Evolutionary conservation across 1,284 basidiomycete species (phyloP).

Genomic region (Cryptococcus sp.): DNA sequence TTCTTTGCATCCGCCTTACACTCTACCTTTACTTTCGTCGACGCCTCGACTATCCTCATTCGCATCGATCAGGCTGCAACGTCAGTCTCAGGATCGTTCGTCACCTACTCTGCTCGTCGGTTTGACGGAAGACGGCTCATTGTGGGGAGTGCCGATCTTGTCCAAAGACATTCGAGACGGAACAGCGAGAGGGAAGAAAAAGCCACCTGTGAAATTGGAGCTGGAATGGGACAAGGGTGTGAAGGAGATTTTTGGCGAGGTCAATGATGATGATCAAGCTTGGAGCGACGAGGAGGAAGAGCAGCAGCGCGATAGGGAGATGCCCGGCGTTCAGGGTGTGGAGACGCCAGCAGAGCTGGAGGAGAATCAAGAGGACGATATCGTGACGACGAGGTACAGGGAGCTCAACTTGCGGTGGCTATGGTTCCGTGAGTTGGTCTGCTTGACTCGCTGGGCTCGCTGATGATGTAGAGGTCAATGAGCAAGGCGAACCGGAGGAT

Average conservation of each 20-base stretch:
- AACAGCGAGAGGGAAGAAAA: too few species aligned
- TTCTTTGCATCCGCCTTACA: slow-evolving; percentile 15
- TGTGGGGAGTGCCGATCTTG: too few species aligned
- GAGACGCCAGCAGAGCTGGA: neutral
- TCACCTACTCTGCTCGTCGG: neutral
- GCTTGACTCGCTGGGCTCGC: neutral
- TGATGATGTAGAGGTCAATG: slow-evolving; percentile 21
- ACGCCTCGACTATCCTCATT: neutral
- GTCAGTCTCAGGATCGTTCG: neutral
- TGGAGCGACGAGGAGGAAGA: too few species aligned
- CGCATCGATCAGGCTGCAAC: neutral
- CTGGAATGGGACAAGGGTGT: too few species aligned
- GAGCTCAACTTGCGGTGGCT: slow-evolving; percentile 26
- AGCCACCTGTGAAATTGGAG: too few species aligned
- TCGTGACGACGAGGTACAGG: slow-evolving; percentile 7
- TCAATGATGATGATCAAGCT: neutral
- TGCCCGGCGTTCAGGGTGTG: too few species aligned
- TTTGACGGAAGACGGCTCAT: too few species aligned
- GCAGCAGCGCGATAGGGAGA: too few species aligned
- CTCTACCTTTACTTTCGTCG: slow-evolving; percentile 2
- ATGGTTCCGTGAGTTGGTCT: slow-evolving; percentile 28
- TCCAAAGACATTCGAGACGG: neutral
- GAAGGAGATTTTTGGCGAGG: too few species aligned
- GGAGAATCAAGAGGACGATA: neutral
- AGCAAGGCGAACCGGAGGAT: neutral